phyloP scores from a whole-genome alignment of 2,329 filamentous ascomycete genomes.

The Botryosphaeria dothidea region DNA sequence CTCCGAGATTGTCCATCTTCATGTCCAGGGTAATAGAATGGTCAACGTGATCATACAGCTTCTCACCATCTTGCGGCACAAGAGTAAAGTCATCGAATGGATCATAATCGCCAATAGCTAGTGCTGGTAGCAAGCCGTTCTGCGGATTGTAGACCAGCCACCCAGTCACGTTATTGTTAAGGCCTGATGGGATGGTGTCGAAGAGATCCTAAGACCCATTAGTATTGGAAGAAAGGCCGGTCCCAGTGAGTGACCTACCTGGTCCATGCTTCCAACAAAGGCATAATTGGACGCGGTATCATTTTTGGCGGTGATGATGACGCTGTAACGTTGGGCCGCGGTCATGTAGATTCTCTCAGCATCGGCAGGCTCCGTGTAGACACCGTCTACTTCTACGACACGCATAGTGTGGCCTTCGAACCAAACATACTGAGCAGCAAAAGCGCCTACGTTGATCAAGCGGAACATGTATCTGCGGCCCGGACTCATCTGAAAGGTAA shows the following conservation, averaged over 20 bases:
- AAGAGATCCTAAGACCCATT: conserved; percentile 52
- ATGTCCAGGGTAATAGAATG: conserved; percentile 61
- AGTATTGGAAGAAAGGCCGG: neutral
- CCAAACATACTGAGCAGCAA: conserved; percentile 71
- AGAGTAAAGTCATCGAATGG: conserved; percentile 74
- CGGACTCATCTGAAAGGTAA: conserved; percentile 47
- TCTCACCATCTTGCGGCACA: conserved; percentile 66
- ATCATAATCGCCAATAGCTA: conserved; percentile 61
- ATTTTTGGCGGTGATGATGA: conserved; percentile 63
- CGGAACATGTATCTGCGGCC: conserved; percentile 65
- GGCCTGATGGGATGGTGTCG: conserved; percentile 63
- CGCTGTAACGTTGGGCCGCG: conserved; percentile 71
- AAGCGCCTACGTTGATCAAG: conserved; percentile 69
- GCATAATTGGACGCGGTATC: conserved; percentile 59
- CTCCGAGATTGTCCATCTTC: conserved; percentile 65
- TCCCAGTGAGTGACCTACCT: conserved; percentile 28
- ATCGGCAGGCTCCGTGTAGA: conserved; percentile 61
- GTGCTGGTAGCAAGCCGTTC: conserved; percentile 51
- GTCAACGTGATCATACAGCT: conserved; percentile 62
- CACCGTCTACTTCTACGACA: conserved; percentile 71
- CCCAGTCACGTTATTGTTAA: conserved; percentile 65
- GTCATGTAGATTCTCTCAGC: conserved; percentile 65
- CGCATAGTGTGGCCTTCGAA: conserved; percentile 67
- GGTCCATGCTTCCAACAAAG: conserved; percentile 55
- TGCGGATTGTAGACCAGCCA: conserved; percentile 57